These are phyloP conservation scores for Salix udensis DNA, from an alignment of 345 rosid species.

Conservation along the genomic window DNA sequence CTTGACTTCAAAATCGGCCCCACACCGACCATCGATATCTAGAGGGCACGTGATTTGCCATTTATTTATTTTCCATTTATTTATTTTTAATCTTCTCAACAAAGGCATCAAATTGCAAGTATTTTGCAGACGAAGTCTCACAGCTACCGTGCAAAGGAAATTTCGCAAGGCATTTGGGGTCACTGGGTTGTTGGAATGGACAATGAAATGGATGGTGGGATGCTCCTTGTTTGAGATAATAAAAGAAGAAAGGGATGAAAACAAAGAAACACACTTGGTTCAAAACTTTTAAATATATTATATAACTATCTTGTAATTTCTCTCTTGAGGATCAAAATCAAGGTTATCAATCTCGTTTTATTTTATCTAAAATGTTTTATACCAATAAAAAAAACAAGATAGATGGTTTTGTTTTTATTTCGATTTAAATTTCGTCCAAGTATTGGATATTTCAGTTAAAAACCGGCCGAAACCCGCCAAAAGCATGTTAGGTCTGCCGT, in stretches of 20 bases:
- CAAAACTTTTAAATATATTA: no score
- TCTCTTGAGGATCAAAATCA: background rate
- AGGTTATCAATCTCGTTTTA: no score
- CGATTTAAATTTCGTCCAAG: no score
- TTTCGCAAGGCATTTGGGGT: background rate
- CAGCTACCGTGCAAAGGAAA: background rate
- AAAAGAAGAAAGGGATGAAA: background rate
- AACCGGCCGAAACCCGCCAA: fast-evolving
- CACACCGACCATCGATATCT: background rate
- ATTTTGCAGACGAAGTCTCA: background rate
- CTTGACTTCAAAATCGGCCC: background rate
- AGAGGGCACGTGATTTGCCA: background rate
- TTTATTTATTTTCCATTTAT: no score
- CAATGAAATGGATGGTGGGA: background rate
- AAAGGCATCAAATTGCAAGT: background rate
- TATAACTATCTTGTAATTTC: no score
- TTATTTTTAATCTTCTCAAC: background rate
- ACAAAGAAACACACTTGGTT: background rate
- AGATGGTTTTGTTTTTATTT: no score
- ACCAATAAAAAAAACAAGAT: fast-evolving
- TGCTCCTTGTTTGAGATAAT: no score
- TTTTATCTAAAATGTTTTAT: no score
- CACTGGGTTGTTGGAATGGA: background rate
- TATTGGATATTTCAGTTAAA: fast-evolving
- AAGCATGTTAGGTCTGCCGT: no score